phyloP scores from a whole-genome alignment of 306 rosid species.

The Ormosia semicastrata region DNA sequence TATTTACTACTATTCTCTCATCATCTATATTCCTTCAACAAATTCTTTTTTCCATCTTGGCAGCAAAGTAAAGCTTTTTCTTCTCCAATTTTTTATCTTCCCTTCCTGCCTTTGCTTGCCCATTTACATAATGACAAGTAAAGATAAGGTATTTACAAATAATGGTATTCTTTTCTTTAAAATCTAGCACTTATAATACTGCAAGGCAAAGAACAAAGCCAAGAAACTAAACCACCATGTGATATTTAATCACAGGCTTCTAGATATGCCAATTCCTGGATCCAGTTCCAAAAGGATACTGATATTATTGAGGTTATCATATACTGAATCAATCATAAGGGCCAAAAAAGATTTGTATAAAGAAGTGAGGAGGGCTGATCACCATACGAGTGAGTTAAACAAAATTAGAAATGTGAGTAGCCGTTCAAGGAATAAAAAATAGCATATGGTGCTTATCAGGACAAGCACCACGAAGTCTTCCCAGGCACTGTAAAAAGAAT shows the following conservation, averaged over 20 bases:
- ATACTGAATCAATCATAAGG: background rate
- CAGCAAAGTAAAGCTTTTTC: background rate
- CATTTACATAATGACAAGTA: background rate
- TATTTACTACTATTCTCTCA: too few relatives aligned
- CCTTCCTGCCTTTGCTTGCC: background rate
- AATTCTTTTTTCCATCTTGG: background rate
- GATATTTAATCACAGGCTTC: background rate
- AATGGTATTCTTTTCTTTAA: background rate
- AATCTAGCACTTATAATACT: background rate
- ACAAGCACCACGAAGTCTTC: slow-evolving; percentile 95
- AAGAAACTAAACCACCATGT: background rate
- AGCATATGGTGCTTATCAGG: slow-evolving; percentile 91
- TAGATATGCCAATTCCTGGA: background rate
- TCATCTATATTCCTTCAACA: background rate
- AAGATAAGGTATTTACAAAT: background rate
- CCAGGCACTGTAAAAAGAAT: slow-evolving; percentile 71
- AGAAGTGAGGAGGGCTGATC: background rate
- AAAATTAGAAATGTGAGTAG: slow-evolving; percentile 31
- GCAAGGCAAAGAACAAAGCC: background rate
- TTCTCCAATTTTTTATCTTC: background rate
- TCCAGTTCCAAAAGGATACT: background rate
- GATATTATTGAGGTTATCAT: background rate
- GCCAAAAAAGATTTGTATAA: background rate
- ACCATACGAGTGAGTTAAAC: background rate
- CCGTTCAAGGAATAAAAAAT: slow-evolving; percentile 97